Evolutionary conservation across 2,329 filamentous ascomycete genomes (phyloP), one percentile per base, ranked within the genome.

Genomic region (Fusarium xylarioides): DNA sequence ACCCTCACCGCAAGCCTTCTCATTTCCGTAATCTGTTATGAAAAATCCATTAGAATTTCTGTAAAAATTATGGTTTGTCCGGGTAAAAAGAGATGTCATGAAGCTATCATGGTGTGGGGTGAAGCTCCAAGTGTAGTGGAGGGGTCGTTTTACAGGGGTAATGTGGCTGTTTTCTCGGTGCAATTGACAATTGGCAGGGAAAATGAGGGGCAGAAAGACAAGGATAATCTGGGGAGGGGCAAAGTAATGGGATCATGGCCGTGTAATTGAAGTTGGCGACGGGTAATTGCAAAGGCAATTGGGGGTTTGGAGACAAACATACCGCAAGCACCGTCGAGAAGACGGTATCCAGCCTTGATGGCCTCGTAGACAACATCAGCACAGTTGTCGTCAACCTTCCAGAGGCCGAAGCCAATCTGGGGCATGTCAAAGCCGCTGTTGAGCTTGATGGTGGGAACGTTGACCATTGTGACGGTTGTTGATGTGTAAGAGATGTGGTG

Each of bases 361-460:
- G 89, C 90, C 71, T 95, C 91, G 87, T 95, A 95, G 76, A 95
- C 91, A 68, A 89, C 90, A 77, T 95, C 92, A 77, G 93, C 90
- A 79, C 89, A 91, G 62, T 89, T 91, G 75, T 92, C 92, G 81
- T 90, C 90, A 74, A 96, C 92, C 86, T 96, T 96, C 93, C 93
- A 96, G 75, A 95, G 88, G 67, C 92, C 92, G 80, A 93, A 93
- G 82, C 92, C 92, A 74, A 93, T 91, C 81, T 91, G 89, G 79
- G 91, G 92, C 92, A 93, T 93, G 77, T 92, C 86, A 77, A 88
- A 80, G 82, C 90, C 90, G 82, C 86, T 90, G 83, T 85, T 91
- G 71, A 92, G 88, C 84, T 90, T 91, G 81, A 91, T 84, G 67
- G 83, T 88, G 56, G 80, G 80, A 32, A 80, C 74, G 53, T 78